phyloP scores from a whole-genome alignment of 306 rosid genomes.

The Trifolium repens region DNA sequence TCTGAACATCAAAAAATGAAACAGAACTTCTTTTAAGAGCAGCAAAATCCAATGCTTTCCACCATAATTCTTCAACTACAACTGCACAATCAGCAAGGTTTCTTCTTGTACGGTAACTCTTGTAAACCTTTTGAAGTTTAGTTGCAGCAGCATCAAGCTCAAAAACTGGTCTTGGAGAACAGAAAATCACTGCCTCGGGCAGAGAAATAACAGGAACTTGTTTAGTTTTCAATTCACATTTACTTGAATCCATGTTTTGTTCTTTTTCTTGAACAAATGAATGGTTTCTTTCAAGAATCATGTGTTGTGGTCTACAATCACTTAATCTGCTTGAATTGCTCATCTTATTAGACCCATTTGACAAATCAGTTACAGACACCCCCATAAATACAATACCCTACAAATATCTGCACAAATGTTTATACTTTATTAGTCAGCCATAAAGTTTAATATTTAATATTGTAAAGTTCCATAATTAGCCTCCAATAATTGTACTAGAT shows the following conservation, averaged over 20 bases:
- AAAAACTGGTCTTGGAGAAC: constrained; percentile 61
- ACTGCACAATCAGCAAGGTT: constrained; percentile 97
- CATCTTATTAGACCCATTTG: constrained; percentile 43
- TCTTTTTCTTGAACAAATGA: constrained; percentile 50
- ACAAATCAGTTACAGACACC: constrained; percentile 7
- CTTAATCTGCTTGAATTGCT: constrained; percentile 49
- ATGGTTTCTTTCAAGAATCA: constrained; percentile 50
- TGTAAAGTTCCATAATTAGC: not conserved
- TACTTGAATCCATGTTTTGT: constrained; percentile 29
- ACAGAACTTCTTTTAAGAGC: constrained; percentile 77
- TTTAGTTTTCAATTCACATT: constrained; percentile 40
- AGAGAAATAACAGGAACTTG: constrained; percentile 57
- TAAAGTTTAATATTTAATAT: not conserved
- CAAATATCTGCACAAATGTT: constrained; percentile 7
- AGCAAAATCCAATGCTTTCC: constrained; percentile 92
- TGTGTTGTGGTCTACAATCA: constrained; percentile 57
- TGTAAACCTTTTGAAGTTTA: constrained; percentile 79
- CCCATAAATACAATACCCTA: constrained; percentile 9
- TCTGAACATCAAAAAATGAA: constrained; percentile 70
- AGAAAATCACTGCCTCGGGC: constrained; percentile 56
- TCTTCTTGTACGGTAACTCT: constrained; percentile 87
- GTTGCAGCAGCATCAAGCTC: constrained; percentile 91
- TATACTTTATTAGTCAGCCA: not conserved
- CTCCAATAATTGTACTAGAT: not conserved
- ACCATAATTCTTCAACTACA: constrained; percentile 90